phyloP scores from a whole-genome alignment of 257 asterid genomes.

The Scutellaria barbata region DNA sequence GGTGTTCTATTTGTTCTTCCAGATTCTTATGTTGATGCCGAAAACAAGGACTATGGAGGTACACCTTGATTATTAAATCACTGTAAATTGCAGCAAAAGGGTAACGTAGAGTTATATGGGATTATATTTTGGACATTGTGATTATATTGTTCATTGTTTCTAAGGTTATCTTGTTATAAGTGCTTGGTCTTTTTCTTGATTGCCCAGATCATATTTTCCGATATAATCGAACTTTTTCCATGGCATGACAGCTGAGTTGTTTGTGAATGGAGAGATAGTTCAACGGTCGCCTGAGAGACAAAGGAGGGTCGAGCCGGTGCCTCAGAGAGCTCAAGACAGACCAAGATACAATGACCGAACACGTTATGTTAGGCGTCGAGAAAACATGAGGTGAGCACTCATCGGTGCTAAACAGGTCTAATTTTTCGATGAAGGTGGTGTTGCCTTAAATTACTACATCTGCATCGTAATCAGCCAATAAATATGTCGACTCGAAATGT shows the following conservation, averaged over 20 bases:
- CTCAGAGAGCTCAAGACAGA: slow-evolving; percentile 86
- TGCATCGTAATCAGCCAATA: slow-evolving; percentile 5
- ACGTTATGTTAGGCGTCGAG: slow-evolving; percentile 82
- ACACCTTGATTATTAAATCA: slow-evolving; percentile 1
- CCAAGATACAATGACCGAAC: slow-evolving; percentile 94
- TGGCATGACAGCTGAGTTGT: slow-evolving; percentile 72
- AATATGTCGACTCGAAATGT: slow-evolving; percentile 1
- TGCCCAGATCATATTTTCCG: background rate
- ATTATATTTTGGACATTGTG: background rate
- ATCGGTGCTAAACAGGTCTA: background rate
- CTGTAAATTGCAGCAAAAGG: background rate
- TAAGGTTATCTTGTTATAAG: background rate
- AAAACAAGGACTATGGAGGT: slow-evolving; percentile 99
- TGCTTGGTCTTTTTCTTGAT: background rate
- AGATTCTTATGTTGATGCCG: slow-evolving; percentile 97
- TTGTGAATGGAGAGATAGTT: slow-evolving; percentile 89
- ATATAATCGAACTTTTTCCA: background rate
- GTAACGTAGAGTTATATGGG: background rate
- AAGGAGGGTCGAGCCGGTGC: slow-evolving; percentile 93
- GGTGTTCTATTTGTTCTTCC: slow-evolving; percentile 97
- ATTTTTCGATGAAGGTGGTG: slow-evolving; percentile 8
- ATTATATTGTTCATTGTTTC: background rate
- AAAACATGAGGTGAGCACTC: slow-evolving; percentile 45
- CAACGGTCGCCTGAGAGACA: slow-evolving; percentile 96
- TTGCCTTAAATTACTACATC: slow-evolving; percentile 1